These are phyloP conservation scores for Zangia roseola DNA, from an alignment of 768 basidiomycete species.

Conservation along the genomic window DNA sequence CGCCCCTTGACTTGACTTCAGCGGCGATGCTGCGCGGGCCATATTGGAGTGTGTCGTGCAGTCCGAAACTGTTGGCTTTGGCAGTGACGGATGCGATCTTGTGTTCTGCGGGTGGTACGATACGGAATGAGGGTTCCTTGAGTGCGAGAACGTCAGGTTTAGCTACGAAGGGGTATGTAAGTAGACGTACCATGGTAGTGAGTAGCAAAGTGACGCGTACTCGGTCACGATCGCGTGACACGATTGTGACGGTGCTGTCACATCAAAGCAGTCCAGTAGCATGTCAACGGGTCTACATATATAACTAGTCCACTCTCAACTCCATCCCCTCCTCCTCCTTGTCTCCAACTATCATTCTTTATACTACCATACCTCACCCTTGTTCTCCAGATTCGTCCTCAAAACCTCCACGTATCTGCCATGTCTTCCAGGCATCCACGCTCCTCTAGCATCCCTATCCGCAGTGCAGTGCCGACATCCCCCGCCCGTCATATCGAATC, in stretches of 20 bases:
- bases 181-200: slow-evolving; percentile 22
- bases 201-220: slow-evolving; percentile 18
- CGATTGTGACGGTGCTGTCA: slow-evolving; percentile 30
- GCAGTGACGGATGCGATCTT: slow-evolving; percentile 65
- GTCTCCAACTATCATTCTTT: background rate
- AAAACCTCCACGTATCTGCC: background rate
- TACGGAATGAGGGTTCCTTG: slow-evolving; percentile 53
- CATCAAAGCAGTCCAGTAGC: slow-evolving; percentile 1
- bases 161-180: background rate
- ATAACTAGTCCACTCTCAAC: slow-evolving; percentile 9
- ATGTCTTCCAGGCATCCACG: slow-evolving; percentile 57
- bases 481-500: slow-evolving; percentile 62
- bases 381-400: background rate
- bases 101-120: slow-evolving; percentile 55
- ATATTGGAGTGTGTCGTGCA: slow-evolving; percentile 86
- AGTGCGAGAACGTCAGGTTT: background rate
- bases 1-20: slow-evolving; percentile 60
- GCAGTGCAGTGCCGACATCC: slow-evolving; percentile 42
- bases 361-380: background rate
- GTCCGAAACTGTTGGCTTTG: slow-evolving; percentile 72
- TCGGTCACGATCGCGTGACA: slow-evolving; percentile 18
- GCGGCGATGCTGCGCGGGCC: slow-evolving; percentile 81
- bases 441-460: slow-evolving; percentile 67
- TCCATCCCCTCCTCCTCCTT: background rate
- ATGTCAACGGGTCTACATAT: slow-evolving; percentile 1